A percentile compares a stretch with the other conserved stretches of the same genome.
These are phyloP conservation scores for Phanerochaete carnosa DNA, from an alignment of 768 basidiomycete genomes.

Conservation along the genomic window DNA sequence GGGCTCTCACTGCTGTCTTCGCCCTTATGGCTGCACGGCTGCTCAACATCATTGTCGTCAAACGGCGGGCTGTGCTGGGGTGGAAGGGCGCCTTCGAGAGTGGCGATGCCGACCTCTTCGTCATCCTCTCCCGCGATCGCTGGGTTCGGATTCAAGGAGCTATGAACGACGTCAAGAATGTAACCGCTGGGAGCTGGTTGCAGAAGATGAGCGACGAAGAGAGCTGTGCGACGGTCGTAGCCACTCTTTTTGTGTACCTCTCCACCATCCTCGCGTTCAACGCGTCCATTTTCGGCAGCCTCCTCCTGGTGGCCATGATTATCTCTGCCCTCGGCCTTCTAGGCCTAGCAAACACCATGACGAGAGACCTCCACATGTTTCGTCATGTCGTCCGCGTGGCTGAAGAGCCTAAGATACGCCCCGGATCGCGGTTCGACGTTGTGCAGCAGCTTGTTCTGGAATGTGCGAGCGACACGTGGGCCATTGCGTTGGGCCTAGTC, in stretches of 20 bases:
- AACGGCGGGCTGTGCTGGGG: neutral
- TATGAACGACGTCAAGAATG: conserved; percentile 5
- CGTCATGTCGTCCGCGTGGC: neutral
- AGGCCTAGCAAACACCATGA: conserved; percentile 3
- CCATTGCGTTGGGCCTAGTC: no score
- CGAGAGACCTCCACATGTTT: neutral
- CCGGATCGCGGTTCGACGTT: no score
- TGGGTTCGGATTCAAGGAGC: conserved; percentile 9
- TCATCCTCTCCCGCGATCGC: conserved; percentile 12
- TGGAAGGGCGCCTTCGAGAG: neutral
- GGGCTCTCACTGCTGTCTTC: conserved; percentile 3
- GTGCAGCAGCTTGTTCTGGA: no score
- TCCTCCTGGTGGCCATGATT: conserved; percentile 4
- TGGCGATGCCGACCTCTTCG: neutral
- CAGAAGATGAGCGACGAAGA: neutral
- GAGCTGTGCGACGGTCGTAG: neutral
- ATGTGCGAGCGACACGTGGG: no score
- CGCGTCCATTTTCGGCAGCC: conserved; percentile 5
- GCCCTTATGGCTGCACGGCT: conserved; percentile 3
- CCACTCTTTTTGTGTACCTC: conserved; percentile 7
- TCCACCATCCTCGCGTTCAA: conserved; percentile 8
- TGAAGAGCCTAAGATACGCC: no score
- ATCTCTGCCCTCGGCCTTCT: conserved; percentile 2
- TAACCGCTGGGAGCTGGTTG: conserved; percentile 8
- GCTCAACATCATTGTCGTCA: conserved; percentile 6